These are phyloP conservation scores for Ambrosia trifida DNA, from an alignment of 129 eudicot species.

Conservation along the genomic window DNA sequence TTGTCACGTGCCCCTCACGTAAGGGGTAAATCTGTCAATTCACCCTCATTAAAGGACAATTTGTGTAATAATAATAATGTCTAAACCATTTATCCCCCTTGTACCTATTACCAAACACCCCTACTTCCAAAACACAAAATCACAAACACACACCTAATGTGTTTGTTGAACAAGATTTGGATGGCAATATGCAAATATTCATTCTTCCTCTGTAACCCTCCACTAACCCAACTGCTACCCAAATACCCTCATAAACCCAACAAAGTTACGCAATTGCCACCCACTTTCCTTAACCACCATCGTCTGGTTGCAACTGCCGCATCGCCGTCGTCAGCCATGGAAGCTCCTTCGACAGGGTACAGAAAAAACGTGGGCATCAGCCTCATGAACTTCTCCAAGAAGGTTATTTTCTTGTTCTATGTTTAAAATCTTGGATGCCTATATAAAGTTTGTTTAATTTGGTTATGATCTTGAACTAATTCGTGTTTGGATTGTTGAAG, in stretches of 20 bases:
- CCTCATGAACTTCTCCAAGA: constrained; percentile 70
- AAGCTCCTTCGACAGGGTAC: constrained; percentile 74
- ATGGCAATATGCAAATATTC: constrained; percentile 54
- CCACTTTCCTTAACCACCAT: constrained; percentile 20
- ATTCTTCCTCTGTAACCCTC: constrained; percentile 26
- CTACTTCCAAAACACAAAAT: too few relatives aligned
- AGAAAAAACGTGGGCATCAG: constrained; percentile 89
- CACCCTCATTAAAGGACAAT: too few relatives aligned
- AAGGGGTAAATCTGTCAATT: too few relatives aligned
- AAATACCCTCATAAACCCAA: constrained; percentile 30
- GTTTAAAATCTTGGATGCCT: not conserved
- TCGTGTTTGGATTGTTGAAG: constrained; percentile 32
- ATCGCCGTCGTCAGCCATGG: too few relatives aligned
- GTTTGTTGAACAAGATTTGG: constrained; percentile 11
- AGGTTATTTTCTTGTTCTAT: constrained; percentile 33
- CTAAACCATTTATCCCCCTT: too few relatives aligned
- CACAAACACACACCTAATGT: too few relatives aligned
- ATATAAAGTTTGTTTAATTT: not conserved
- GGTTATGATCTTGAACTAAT: not conserved
- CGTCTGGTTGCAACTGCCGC: constrained; percentile 19
- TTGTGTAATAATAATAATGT: too few relatives aligned
- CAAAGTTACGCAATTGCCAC: constrained; percentile 31
- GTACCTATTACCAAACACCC: too few relatives aligned
- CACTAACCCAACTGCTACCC: constrained; percentile 9
- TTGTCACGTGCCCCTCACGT: too few relatives aligned